A percentile compares a stretch with the other conserved stretches of the same genome.
These are phyloP conservation scores for Helminthosporium solani DNA, from an alignment of 2,329 filamentous ascomycete species.

Conservation along the genomic window DNA sequence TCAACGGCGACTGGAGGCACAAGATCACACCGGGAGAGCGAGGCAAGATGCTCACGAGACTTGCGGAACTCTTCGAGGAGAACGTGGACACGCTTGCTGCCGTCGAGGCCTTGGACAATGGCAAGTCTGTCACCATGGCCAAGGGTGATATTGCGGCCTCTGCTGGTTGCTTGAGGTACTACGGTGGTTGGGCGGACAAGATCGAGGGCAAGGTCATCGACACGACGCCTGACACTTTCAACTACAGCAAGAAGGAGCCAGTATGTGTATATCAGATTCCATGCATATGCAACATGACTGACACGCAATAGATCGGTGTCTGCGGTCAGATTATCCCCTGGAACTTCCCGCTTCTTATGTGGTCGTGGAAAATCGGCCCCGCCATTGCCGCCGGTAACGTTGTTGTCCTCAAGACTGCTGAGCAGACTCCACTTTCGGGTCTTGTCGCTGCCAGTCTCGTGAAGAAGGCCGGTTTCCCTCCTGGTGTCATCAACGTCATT, in stretches of 20 bases:
- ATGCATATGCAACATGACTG: too few relatives aligned
- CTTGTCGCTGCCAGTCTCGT: constrained; percentile 65
- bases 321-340: constrained; percentile 88
- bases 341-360: constrained; percentile 85
- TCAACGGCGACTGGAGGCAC: constrained; percentile 68
- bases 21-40: constrained; percentile 69
- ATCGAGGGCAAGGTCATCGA: constrained; percentile 85
- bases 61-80: constrained; percentile 78
- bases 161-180: constrained; percentile 75
- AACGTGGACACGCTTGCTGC: constrained; percentile 74
- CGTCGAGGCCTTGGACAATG: constrained; percentile 86
- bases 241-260: constrained; percentile 80
- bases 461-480: constrained; percentile 76
- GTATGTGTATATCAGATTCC: too few relatives aligned
- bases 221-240: constrained; percentile 73
- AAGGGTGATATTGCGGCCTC: constrained; percentile 71
- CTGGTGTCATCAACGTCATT: constrained; percentile 74
- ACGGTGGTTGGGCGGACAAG: constrained; percentile 91
- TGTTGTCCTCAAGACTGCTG: constrained; percentile 71
- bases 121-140: constrained; percentile 76
- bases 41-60: constrained; percentile 68
- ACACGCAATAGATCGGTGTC: constrained; percentile 62
- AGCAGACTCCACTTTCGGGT: constrained; percentile 72
- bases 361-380: constrained; percentile 78
- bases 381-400: constrained; percentile 72